Evolutionary conservation across 345 rosid genomes (phyloP).

Genomic region (Melaleuca quinquenervia): DNA sequence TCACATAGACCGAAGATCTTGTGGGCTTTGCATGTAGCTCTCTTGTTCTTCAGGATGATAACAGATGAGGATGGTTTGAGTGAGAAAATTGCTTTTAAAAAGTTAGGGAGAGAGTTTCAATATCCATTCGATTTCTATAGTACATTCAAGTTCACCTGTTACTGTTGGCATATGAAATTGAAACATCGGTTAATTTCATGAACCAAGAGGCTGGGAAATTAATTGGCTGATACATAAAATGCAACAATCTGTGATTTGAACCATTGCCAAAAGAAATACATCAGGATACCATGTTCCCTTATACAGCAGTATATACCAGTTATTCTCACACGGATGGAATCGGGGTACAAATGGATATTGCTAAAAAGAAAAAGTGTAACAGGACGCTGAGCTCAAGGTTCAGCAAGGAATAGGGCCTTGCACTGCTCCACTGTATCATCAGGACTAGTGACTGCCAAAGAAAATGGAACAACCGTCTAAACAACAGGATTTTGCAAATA

Average conservation of each 20-base stretch:
- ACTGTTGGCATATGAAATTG: neutral
- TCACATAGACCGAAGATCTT: neutral
- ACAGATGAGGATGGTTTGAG: neutral
- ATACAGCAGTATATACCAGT: neutral
- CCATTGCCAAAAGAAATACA: neutral
- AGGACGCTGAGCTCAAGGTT: neutral
- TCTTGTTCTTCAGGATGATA: neutral
- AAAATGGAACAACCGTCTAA: neutral
- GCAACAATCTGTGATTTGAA: neutral
- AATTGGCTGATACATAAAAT: neutral
- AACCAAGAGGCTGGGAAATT: neutral
- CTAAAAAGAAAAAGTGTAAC: neutral
- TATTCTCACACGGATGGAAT: neutral
- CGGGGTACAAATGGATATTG: neutral
- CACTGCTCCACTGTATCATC: constrained; percentile 53
- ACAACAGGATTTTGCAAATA: neutral
- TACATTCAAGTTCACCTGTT: neutral
- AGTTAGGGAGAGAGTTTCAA: neutral
- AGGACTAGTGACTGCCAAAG: constrained; percentile 68
- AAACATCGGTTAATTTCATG: neutral
- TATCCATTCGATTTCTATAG: neutral
- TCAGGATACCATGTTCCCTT: neutral
- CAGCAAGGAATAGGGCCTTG: constrained; percentile 26
- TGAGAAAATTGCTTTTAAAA: neutral
- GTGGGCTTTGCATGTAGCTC: neutral